Evolutionary conservation across 2,329 filamentous ascomycete species (phyloP), one percentile per base, ranked within the genome.

Genomic region (Ascochyta lentis): DNA sequence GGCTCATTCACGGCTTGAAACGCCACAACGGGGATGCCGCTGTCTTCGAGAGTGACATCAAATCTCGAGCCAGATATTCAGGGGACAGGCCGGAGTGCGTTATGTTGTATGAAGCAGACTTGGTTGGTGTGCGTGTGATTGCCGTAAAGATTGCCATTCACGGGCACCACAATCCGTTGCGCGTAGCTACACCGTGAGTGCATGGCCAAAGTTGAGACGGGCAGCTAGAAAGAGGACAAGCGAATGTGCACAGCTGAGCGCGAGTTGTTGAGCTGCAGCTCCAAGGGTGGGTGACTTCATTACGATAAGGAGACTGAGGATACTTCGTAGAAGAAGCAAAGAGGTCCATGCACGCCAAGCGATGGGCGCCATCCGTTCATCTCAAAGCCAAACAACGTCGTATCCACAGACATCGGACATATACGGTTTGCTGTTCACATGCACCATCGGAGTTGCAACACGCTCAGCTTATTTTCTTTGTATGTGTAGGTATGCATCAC

Each of bases 231-330:
- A 22, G 42, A 26, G 24, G 9, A n/a, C 37, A 16, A 23, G 15
- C 8, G 12, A 31, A 26, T 8, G 27, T 15, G 33, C 26, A 46
- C 45, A 26, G 31, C 24, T 29, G 33, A 23, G 23, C 31, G 42
- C 37, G 31, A 6, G 29, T 50, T 55, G 53, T 55, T 55, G 53
- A 55, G 53, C 46, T 55, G 53, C 53, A 55, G 40, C 13, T 13
- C 35, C 46, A 35, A 45, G 34, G 41, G 13, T 31, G 40, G 15
- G 41, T 40, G 35, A 40, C 31, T 23, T 41, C 29, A 35, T 31
- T 37, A 46, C n/a, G 53, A 55, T 50, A 55, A 54, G 53, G 35
- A 46, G 38, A 19, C 33, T 38, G 42, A n/a, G 3, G 42, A 16
- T 34, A 19, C 19, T 19, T 19, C 19, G 19, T 19, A 23, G 37